Conservation (phyloP, 805 yeast genomes). For the Wickerhamomyces ciferrii region DNA sequence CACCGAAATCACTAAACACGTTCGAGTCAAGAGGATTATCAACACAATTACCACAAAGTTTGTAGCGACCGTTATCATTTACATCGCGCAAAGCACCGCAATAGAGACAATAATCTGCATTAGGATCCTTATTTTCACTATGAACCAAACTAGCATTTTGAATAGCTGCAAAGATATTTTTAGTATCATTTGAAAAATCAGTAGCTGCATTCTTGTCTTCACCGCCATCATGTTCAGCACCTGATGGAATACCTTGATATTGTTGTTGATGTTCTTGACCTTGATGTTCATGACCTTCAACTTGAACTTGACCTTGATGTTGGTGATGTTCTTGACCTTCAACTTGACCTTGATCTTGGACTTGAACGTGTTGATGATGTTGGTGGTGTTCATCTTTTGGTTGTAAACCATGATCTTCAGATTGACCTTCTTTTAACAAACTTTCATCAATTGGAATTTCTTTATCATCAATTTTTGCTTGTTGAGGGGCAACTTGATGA, state of each 20-base stretch:
- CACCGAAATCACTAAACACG: constrained; percentile 17
- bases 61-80: constrained; percentile 22
- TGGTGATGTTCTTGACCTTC: neutral
- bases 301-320: neutral
- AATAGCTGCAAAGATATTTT: constrained; percentile 11
- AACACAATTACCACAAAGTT: constrained; percentile 21
- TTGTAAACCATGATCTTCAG: neutral
- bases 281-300: neutral
- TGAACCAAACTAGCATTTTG: constrained; percentile 6
- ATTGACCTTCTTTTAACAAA: constrained; percentile 6
- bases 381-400: neutral
- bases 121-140: constrained; percentile 2
- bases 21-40: constrained; percentile 18
- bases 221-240: neutral
- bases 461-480: constrained; percentile 7
- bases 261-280: constrained; percentile 2
- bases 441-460: constrained; percentile 13
- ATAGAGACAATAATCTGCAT: constrained; percentile 14
- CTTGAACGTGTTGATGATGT: neutral
- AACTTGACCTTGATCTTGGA: neutral
- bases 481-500: neutral
- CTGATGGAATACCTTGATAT: constrained; percentile 1
- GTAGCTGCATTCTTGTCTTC: neutral
- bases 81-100: constrained; percentile 19
- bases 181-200: constrained; percentile 5